Evolutionary conservation across 169 alveolate genomes (phyloP).

Genomic region (Theileria annulata): DNA sequence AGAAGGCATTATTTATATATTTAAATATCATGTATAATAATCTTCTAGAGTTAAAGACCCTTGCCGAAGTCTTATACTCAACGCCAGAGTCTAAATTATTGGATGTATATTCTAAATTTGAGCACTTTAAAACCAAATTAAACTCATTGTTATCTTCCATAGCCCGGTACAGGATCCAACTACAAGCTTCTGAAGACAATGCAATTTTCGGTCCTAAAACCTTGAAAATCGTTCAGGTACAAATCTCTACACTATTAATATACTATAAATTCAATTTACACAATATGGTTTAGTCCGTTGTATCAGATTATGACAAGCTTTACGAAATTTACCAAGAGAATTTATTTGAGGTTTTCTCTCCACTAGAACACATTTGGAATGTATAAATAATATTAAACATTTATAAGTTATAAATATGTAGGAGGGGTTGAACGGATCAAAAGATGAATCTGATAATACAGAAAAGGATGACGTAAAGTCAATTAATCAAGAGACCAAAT

Average conservation of each 20-base stretch:
- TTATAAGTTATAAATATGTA: background rate
- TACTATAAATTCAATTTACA: too few species aligned
- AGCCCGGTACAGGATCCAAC: constrained; percentile 44
- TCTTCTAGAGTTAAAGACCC: constrained; percentile 28
- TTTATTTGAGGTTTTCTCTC: constrained; percentile 21
- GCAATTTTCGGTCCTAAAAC: constrained; percentile 58
- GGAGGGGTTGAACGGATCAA: background rate
- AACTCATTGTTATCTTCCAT: constrained; percentile 25
- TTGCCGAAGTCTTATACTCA: constrained; percentile 9
- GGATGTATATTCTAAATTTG: constrained; percentile 9
- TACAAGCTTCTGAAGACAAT: constrained; percentile 32
- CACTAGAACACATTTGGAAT: constrained; percentile 18
- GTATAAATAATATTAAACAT: too few species aligned
- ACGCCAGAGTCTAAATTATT: background rate
- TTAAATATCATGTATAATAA: background rate
- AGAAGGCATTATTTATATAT: constrained; percentile 17
- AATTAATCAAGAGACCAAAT: constrained; percentile 46
- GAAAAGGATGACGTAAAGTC: constrained; percentile 1
- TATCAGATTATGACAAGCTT: constrained; percentile 55
- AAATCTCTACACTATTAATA: too few species aligned
- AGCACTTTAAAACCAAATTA: constrained; percentile 41
- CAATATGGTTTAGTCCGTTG: constrained; percentile 12
- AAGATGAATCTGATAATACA: background rate
- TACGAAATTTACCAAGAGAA: constrained; percentile 58
- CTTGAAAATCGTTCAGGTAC: constrained; percentile 20